These are phyloP conservation scores for Noccaea bulbosa DNA, from an alignment of 345 rosid genomes.

Conservation along the genomic window DNA sequence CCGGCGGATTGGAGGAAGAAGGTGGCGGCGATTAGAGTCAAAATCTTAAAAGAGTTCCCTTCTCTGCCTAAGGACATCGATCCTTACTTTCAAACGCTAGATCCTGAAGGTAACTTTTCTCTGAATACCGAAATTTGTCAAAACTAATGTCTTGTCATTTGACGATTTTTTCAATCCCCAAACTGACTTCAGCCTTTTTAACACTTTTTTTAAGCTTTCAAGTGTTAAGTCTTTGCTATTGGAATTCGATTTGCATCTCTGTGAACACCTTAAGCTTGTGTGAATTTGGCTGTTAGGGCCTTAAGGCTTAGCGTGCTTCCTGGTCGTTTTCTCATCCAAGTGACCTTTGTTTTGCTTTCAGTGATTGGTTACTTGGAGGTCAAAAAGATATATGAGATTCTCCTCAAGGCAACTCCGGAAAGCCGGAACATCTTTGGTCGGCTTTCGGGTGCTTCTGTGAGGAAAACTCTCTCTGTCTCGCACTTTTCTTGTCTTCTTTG, in stretches of 20 bases:
- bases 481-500: background rate
- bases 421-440: constrained; percentile 92
- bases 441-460: constrained; percentile 91
- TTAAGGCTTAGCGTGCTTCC: too few species aligned
- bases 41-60: constrained; percentile 71
- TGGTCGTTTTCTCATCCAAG: too few species aligned
- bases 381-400: constrained; percentile 74
- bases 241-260: background rate
- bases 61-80: constrained; percentile 76
- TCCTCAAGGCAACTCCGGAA: constrained; percentile 73
- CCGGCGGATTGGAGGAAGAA: constrained; percentile 94
- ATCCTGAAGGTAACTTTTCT: constrained; percentile 59
- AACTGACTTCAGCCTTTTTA: background rate
- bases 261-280: constrained; percentile 16
- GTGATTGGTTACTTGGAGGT: constrained; percentile 88
- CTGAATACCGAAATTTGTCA: background rate
- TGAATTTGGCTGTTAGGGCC: background rate
- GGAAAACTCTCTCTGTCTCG: constrained; percentile 34
- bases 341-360: constrained; percentile 39
- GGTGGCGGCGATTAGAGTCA: constrained; percentile 67
- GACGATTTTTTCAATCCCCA: background rate
- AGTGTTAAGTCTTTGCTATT: constrained; percentile 11
- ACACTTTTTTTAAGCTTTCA: background rate
- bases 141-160: background rate
- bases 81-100: constrained; percentile 80